Evolutionary conservation across 352 stramenopile species (phyloP), one percentile per base, ranked within the genome.

Genomic region (Phytophthora megakarya): DNA sequence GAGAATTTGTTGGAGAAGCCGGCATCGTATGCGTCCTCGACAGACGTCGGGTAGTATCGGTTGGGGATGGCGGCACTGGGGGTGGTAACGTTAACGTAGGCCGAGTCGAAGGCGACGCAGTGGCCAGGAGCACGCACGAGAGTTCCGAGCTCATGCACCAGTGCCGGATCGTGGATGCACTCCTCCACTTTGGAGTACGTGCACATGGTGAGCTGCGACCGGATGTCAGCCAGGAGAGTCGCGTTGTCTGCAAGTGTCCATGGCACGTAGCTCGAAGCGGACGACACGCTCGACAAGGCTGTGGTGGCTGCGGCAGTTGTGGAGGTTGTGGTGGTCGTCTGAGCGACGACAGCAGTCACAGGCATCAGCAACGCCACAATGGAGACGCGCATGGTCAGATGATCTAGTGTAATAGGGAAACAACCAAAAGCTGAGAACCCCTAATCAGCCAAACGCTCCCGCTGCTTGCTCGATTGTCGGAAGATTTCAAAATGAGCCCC

Each of bases 1-100:
- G 80, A 85, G 47, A 89, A 88, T 48, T 84, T 82, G 61, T 88
- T 89, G 38, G 61, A 67, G 33, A 84, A 80, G 28, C 78, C 78
- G 0, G 58, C 65, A 35, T 70, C 64, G 42, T 85, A 75, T 5
- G 78, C 80, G 46, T 75, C 74, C 53, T 82, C 58, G 9, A 75
- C 75, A 16, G 67, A 84, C 28, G 67, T 86, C 9, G 80, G 80
- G 19, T 75, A 67, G 61, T 89, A 89, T 21, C 69, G 71, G 28
- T 85, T 86, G n/a, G 80, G 80, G 25, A 78, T 52, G 15, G 80
- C 76, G 3, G 66, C 61, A 10, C 39, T 59, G 4, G 54, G 12
- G 3, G 57, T 76, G 1, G 64, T 66, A 10, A 84, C 55, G 49
- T 75, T 79, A 5, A 88, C 18, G 51, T 83, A 84, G 25, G 76